Conservation (phyloP, 345 rosid species). For the Cardamine chenopodiifolia region DNA sequence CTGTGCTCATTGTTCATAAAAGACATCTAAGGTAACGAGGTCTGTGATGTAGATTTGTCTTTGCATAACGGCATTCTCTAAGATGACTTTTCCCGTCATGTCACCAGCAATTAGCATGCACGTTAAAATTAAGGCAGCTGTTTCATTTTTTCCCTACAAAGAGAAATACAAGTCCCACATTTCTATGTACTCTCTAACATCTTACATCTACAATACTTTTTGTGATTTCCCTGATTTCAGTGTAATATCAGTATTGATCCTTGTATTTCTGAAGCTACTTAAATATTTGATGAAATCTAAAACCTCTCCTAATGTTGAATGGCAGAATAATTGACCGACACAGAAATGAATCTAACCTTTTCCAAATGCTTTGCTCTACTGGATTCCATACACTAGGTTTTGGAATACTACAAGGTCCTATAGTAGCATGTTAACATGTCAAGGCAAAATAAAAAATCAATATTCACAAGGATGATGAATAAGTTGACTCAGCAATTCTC, state of each 20-base stretch:
- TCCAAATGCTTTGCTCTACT: constrained; percentile 88
- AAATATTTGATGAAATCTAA: background rate
- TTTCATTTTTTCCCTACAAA: background rate
- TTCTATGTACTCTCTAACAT: background rate
- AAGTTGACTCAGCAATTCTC: background rate
- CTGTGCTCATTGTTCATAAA: background rate
- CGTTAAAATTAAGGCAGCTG: background rate
- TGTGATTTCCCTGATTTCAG: background rate
- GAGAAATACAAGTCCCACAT: constrained; percentile 5
- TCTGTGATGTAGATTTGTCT: background rate
- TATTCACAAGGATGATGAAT: background rate
- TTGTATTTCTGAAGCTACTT: background rate
- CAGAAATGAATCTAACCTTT: constrained; percentile 55
- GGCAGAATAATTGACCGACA: background rate
- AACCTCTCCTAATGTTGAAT: background rate
- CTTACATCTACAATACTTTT: background rate
- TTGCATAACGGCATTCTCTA: constrained; percentile 1
- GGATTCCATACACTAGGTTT: constrained; percentile 94
- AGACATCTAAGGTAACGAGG: background rate
- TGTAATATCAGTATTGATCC: background rate
- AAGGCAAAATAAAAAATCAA: background rate
- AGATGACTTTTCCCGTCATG: background rate
- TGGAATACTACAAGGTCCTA: constrained; percentile 76
- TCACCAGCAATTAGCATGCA: background rate
- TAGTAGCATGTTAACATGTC: constrained; percentile 63